A percentile compares a stretch with the other conserved stretches of the same genome.
Conservation (phyloP, 1,284 basidiomycete species). For the Malassezia nana region DNA sequence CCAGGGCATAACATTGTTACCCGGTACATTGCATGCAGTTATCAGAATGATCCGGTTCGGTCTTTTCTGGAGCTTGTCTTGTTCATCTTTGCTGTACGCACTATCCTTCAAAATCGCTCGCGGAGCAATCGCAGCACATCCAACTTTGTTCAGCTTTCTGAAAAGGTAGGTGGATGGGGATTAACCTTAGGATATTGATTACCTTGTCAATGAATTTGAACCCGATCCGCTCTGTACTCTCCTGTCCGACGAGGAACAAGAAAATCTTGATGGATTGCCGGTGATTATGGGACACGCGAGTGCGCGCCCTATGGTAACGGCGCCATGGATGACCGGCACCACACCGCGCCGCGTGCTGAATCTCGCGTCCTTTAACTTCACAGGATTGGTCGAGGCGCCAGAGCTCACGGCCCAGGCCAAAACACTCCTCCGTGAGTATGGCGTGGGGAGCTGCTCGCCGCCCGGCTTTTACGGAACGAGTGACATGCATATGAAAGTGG, state of each 20-base stretch:
- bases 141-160: slow-evolving; percentile 74
- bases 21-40: slow-evolving; percentile 72
- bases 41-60: slow-evolving; percentile 70
- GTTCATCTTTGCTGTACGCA: slow-evolving; percentile 70
- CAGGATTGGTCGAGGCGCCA: slow-evolving; percentile 79
- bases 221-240: slow-evolving; percentile 72
- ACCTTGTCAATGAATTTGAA: slow-evolving; percentile 87
- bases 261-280: slow-evolving; percentile 65
- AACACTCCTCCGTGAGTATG: slow-evolving; percentile 78
- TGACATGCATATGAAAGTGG: slow-evolving; percentile 82
- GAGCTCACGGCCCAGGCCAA: slow-evolving; percentile 74
- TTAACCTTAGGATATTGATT: slow-evolving; percentile 72
- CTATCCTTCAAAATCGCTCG: slow-evolving; percentile 77
- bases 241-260: slow-evolving; percentile 57
- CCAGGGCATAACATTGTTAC: slow-evolving; percentile 81
- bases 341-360: slow-evolving; percentile 66
- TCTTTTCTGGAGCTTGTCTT: slow-evolving; percentile 83
- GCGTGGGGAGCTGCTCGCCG: slow-evolving; percentile 89
- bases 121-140: slow-evolving; percentile 73
- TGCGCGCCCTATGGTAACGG: slow-evolving; percentile 61
- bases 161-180: slow-evolving; percentile 59
- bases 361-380: slow-evolving; percentile 84
- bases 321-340: slow-evolving; percentile 57
- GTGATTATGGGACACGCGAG: slow-evolving; percentile 71
- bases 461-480: slow-evolving; percentile 96